phyloP scores from a whole-genome alignment of 1,284 basidiomycete genomes.

The Fomitiporia mediterranea region DNA sequence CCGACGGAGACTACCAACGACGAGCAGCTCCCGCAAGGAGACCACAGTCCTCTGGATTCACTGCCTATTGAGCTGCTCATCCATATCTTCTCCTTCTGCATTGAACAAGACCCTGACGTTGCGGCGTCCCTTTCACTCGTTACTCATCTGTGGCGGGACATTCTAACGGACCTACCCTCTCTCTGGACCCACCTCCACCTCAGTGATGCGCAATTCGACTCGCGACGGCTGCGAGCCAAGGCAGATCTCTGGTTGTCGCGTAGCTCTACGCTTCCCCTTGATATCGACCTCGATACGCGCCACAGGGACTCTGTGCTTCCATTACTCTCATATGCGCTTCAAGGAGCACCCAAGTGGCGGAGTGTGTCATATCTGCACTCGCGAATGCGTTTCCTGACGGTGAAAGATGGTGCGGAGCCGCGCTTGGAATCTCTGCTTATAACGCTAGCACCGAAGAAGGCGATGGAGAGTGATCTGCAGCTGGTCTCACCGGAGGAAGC shows the following conservation, averaged over 20 bases:
- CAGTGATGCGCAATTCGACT: constrained; percentile 35
- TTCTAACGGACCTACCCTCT: constrained; percentile 26
- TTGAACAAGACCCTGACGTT: constrained; percentile 37
- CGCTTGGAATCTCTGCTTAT: constrained; percentile 26
- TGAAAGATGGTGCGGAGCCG: constrained; percentile 29
- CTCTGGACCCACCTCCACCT: constrained; percentile 57
- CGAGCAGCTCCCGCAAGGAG: neutral
- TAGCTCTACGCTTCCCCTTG: constrained; percentile 48
- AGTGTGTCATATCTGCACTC: constrained; percentile 32
- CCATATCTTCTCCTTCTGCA: constrained; percentile 51
- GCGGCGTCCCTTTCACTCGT: constrained; percentile 42
- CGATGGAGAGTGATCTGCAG: constrained; percentile 10
- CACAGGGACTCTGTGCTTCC: constrained; percentile 51
- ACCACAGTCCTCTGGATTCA: constrained; percentile 21
- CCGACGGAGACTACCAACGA: neutral
- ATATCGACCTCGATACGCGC: constrained; percentile 47
- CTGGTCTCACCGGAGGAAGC: neutral
- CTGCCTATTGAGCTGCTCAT: constrained; percentile 62
- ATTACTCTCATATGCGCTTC: constrained; percentile 56
- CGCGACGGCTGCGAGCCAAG: constrained; percentile 39
- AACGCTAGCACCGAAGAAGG: constrained; percentile 10
- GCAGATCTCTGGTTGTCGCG: constrained; percentile 49
- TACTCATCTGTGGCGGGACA: constrained; percentile 48
- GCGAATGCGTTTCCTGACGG: constrained; percentile 22
- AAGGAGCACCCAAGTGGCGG: constrained; percentile 49